These are phyloP conservation scores for Pyrus pyrifolia DNA, from an alignment of 306 rosid genomes.

Conservation along the genomic window DNA sequence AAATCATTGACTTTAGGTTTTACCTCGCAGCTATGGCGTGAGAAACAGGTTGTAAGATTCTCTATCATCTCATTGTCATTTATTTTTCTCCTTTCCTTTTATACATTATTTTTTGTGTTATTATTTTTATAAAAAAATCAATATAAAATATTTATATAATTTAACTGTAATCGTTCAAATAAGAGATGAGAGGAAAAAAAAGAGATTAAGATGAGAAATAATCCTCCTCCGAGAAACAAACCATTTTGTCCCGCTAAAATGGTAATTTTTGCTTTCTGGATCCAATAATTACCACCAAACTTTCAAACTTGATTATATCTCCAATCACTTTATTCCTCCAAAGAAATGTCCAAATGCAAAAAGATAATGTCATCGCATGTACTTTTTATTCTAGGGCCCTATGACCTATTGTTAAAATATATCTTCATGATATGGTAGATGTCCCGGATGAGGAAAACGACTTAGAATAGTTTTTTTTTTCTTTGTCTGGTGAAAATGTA, in stretches of 20 bases:
- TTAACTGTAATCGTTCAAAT: too few species aligned
- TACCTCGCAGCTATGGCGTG: too few species aligned
- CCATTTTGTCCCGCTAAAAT: too few species aligned
- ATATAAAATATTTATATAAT: accelerated
- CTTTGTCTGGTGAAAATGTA: not conserved
- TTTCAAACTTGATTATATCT: not conserved
- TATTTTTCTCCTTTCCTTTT: accelerated
- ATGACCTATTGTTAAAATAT: not conserved
- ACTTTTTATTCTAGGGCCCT: not conserved
- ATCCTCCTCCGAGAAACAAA: too few species aligned
- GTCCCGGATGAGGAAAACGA: not conserved
- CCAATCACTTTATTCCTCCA: not conserved
- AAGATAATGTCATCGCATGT: not conserved
- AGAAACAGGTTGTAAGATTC: too few species aligned
- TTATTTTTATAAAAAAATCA: too few species aligned
- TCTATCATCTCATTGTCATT: too few species aligned
- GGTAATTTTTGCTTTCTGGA: not conserved
- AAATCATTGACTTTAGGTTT: not conserved
- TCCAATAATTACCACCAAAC: not conserved
- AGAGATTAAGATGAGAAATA: accelerated
- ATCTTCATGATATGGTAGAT: not conserved
- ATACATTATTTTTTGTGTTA: too few species aligned
- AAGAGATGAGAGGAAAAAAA: accelerated
- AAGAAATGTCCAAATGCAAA: not conserved
- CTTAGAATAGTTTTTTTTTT: too few species aligned